These are phyloP conservation scores for Scheffersomyces lignicola DNA, from an alignment of 1,139 yeast species.

Conservation along the genomic window DNA sequence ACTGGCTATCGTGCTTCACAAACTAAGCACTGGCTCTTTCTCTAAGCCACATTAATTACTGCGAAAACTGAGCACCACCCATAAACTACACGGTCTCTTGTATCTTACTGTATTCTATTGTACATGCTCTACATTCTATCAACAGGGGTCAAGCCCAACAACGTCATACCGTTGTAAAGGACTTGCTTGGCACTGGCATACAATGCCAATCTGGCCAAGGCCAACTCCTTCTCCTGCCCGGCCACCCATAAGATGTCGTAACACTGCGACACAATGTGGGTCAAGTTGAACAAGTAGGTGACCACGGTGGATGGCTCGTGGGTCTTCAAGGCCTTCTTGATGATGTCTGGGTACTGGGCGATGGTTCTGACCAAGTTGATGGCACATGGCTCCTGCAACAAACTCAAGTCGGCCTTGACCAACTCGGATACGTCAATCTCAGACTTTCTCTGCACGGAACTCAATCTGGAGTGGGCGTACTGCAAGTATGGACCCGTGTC, in stretches of 20 bases:
- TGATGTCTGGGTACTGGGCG: constrained; percentile 89
- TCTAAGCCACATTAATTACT: no score
- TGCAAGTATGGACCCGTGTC: constrained; percentile 99
- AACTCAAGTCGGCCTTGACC: constrained; percentile 61
- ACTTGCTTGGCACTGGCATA: constrained; percentile 91
- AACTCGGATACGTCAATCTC: constrained; percentile 48
- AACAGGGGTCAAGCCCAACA: constrained; percentile 94
- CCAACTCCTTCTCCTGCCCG: constrained; percentile 87
- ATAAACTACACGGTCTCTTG: no score
- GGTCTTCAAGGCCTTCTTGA: constrained; percentile 80
- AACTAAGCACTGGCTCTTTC: no score
- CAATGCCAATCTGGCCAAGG: constrained; percentile 89
- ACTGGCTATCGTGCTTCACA: no score
- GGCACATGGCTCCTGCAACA: constrained; percentile 79
- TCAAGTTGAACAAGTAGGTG: constrained; percentile 86
- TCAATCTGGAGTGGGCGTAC: constrained; percentile 96
- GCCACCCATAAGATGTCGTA: constrained; percentile 97
- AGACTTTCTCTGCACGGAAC: constrained; percentile 92
- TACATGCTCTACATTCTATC: constrained; percentile 96
- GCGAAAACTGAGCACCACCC: no score
- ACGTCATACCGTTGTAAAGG: constrained; percentile 83
- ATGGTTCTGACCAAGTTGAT: constrained; percentile 70
- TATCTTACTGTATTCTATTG: no score
- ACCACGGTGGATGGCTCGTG: constrained; percentile 94
- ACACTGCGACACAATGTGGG: constrained; percentile 93